Evolutionary conservation across 78 protist species (phyloP), one percentile per base, ranked within the genome.

Genomic region (Trichosphaerium sp.): DNA sequence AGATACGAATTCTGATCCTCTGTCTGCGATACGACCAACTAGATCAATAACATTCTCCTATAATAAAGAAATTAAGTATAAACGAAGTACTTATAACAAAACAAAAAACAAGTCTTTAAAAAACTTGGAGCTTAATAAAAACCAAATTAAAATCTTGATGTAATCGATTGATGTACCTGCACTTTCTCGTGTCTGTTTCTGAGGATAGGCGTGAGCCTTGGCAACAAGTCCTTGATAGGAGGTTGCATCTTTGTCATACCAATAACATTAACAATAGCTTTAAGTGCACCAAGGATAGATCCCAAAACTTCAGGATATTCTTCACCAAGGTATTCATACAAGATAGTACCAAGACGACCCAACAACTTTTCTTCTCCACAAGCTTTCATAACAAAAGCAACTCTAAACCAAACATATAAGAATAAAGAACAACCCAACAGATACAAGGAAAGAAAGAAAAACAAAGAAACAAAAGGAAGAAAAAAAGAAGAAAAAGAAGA

Each of bases 241-340:
- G 98, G 98, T 21, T 78, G 80, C 97, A 94, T 89, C 72, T 90
- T 63, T 3, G 60, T 59, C 94, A 94, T 94, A 54, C 96, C 98
- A 28, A 94, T 75, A 26, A 83, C 94, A 66, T 83, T 84, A 47
- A 91, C 93, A 49, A 97, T 78, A 43, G 90, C 81, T 75, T 88
- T 88, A 15, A 97, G 75, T 4, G 94, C 97, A 7, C 84, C 96
- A 25, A 95, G 43, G 41, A 92, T 88, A 0, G 95, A 83, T 68
- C 94, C 95, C 47, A 94, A 78, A 25, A 90, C 99, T 48, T 96
- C 99, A 58, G 99, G 99, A 65, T 94, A 94, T 71, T 96, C 98
- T 59, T 97, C 99, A 41, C 98, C 97, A 3, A 93, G 81, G 23
- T 88, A 84, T 66, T 96, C 97, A 74, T 88, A 90, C 61, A 93